These are phyloP conservation scores for Hibiscus tridactylites DNA, from an alignment of 345 rosid genomes.

Conservation along the genomic window DNA sequence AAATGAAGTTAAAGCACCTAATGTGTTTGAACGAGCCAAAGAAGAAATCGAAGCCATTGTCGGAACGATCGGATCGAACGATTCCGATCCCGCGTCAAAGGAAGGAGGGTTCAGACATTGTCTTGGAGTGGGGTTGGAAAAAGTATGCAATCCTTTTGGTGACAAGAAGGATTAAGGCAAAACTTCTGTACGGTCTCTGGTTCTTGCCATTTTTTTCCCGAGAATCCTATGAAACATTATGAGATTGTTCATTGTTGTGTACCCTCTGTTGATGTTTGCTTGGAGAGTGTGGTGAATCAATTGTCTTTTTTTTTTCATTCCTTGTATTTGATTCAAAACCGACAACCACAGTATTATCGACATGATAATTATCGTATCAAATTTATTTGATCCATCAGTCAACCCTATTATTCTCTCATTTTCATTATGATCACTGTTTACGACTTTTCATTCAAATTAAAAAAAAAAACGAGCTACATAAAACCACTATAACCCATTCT, in stretches of 20 bases:
- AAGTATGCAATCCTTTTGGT: constrained; percentile 15
- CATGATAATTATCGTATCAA: too few species aligned
- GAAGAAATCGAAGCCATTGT: constrained; percentile 34
- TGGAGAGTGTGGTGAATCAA: not conserved
- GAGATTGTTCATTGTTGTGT: not conserved
- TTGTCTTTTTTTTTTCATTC: too few species aligned
- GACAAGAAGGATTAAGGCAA: constrained; percentile 20
- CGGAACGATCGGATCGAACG: not conserved
- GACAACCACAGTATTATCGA: too few species aligned
- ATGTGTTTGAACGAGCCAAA: constrained; percentile 35
- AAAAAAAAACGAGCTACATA: too few species aligned
- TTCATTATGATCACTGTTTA: too few species aligned
- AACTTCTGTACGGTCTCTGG: not conserved
- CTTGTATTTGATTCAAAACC: not conserved
- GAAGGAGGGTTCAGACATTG: not conserved
- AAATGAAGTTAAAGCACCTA: constrained; percentile 32
- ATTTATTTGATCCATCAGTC: too few species aligned
- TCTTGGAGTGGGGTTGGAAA: constrained; percentile 7
- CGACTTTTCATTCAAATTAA: too few species aligned
- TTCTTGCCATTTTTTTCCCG: not conserved
- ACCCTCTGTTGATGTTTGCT: not conserved
- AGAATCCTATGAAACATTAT: not conserved
- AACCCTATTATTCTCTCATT: too few species aligned
- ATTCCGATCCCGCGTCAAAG: not conserved
- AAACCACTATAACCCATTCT: too few species aligned